Percentiles rank a stretch among this genome's conserved stretches.
Evolutionary conservation across 2,329 filamentous ascomycete species (phyloP).

Genomic region (Colletotrichum higginsianum): DNA sequence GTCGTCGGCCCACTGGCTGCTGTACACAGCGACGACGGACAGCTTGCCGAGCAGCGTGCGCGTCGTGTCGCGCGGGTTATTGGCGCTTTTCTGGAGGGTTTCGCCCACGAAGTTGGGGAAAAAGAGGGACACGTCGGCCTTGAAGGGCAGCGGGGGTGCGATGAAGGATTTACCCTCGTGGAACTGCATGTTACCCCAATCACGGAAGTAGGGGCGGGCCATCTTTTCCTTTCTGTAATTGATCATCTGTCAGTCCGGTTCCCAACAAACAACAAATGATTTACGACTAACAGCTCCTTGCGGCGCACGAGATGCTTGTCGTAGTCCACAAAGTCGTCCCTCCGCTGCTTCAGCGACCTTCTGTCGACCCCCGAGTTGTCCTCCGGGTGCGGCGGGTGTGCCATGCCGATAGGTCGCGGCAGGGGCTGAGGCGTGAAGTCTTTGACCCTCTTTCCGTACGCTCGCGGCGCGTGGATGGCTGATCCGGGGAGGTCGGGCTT

Average conservation of each 20-base stretch:
- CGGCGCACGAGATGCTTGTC: slow-evolving; percentile 86
- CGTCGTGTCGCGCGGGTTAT: slow-evolving; percentile 77
- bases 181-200: slow-evolving; percentile 88
- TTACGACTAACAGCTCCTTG: slow-evolving; percentile 75
- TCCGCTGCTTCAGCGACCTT: slow-evolving; percentile 76
- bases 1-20: slow-evolving; percentile 86
- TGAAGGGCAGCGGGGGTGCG: slow-evolving; percentile 87
- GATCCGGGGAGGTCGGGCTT: slow-evolving; percentile 58
- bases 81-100: slow-evolving; percentile 76
- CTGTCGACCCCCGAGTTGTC: slow-evolving; percentile 86
- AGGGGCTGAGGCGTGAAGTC: slow-evolving; percentile 73
- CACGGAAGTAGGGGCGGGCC: slow-evolving; percentile 92
- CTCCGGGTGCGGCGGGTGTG: slow-evolving; percentile 78
- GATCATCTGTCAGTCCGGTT: background rate
- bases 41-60: slow-evolving; percentile 80
- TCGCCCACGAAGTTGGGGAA: slow-evolving; percentile 92
- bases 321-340: slow-evolving; percentile 87
- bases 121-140: slow-evolving; percentile 84
- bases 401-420: slow-evolving; percentile 85
- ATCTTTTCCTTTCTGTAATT: slow-evolving; percentile 77
- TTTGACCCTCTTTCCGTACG: slow-evolving; percentile 69
- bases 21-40: slow-evolving; percentile 86
- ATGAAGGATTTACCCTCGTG: slow-evolving; percentile 95
- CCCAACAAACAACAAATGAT: no score
- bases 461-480: slow-evolving; percentile 71